Evolutionary conservation across 805 yeast species (phyloP), one percentile per base, ranked within the genome.

Genomic region (Kodamaea sagamina): DNA sequence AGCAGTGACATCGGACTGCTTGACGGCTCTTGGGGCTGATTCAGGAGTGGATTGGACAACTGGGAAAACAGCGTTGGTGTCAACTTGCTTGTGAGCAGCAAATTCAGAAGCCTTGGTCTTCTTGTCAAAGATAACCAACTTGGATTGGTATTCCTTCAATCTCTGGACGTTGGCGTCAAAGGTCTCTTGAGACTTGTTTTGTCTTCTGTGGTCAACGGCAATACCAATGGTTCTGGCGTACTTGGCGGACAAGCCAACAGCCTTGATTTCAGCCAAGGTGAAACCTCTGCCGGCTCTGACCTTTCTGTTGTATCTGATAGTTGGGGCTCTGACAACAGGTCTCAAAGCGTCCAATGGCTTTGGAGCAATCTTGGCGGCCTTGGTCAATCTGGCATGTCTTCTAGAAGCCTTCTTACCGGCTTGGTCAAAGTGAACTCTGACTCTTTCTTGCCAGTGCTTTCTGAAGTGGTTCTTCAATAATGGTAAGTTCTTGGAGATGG

Each of bases 381-480:
- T 90, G 65, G 84, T 66, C 71, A 87, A 85, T 79, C 99, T 89
- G 60, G 96, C 86, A 60, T 78, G 79, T 81, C 99, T 86, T 85
- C 99, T 89, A 58, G 95, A 84, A 68, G 78, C 89, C 85, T 93
- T 93, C 85, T 92, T 89, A 75, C 99, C 99, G 71, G 99, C 97
- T 83, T 93, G 99, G 92, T 93, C 97, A 73, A 93, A 86, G 89
- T 95, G 99, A 68, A 89, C 97, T 75, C 82, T 88, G 83, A 93
- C 99, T 72, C 98, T 88, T 78, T 89, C 96, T 81, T 93, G 98
- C 99, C 99, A 93, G 96, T 92, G 92, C 88, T 92, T 92, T 84
- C 97, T 86, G 96, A 92, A 92, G 83, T 93, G 99, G 86, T 92
- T 92, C 86, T 88, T 89, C 84, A 88, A 86, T 81, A 92, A 81